These are phyloP conservation scores for Periglandula ipomoeae DNA, from an alignment of 2,329 filamentous ascomycete species.

Conservation along the genomic window DNA sequence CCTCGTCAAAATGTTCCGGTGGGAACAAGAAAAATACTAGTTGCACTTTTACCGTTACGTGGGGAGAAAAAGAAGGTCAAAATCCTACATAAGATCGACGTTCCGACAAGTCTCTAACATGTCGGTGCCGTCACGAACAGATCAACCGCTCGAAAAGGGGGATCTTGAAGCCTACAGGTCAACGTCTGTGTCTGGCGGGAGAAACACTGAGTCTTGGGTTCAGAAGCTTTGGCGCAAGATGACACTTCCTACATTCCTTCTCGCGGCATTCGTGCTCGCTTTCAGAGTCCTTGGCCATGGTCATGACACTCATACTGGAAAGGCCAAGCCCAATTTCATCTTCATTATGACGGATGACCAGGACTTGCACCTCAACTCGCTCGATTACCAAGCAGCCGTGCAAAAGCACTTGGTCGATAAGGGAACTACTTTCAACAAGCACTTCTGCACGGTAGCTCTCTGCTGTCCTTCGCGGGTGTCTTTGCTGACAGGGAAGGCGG, in stretches of 20 bases:
- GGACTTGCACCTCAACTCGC: constrained; percentile 50
- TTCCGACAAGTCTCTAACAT: too few species aligned
- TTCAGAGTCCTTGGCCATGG: not conserved
- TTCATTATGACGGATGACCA: constrained; percentile 63
- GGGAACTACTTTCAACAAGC: constrained; percentile 50
- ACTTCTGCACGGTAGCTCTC: constrained; percentile 57
- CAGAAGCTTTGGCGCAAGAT: not conserved
- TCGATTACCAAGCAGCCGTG: constrained; percentile 51
- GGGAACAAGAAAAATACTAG: too few species aligned
- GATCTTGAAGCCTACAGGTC: not conserved
- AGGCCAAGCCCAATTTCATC: constrained; percentile 42
- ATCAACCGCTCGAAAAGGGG: not conserved
- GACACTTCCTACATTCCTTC: not conserved
- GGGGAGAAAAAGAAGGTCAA: too few species aligned
- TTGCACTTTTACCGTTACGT: too few species aligned
- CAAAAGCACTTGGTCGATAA: constrained; percentile 46
- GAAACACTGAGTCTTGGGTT: not conserved
- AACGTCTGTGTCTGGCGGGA: not conserved
- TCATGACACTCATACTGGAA: not conserved
- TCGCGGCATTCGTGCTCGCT: not conserved
- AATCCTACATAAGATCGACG: too few species aligned
- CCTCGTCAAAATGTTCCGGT: too few species aligned
- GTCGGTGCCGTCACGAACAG: too few species aligned
- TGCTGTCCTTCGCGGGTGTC: constrained; percentile 61
- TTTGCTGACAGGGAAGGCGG: constrained; percentile 55